phyloP scores from a whole-genome alignment of 352 stramenopile genomes.

The Elongisporangium undulatum region DNA sequence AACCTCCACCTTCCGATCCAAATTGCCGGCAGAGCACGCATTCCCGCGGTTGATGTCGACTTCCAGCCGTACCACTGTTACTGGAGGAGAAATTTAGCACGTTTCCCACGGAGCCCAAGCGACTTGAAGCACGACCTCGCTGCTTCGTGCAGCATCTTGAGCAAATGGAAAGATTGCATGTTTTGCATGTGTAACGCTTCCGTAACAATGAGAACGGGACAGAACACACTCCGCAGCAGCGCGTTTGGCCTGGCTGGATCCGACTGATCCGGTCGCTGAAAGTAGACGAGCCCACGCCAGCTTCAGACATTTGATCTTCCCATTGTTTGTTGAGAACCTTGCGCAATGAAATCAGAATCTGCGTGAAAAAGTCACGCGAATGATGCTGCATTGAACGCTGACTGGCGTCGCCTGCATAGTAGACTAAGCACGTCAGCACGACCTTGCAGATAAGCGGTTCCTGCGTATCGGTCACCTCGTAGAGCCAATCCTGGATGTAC shows the following conservation, averaged over 20 bases:
- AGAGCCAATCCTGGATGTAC: constrained; percentile 68
- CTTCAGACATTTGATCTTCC: constrained; percentile 32
- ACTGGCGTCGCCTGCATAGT: constrained; percentile 26
- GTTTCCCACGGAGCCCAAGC: not conserved
- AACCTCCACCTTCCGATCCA: constrained; percentile 17
- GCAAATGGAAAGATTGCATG: constrained; percentile 49
- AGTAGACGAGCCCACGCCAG: constrained; percentile 11
- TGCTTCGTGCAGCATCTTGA: constrained; percentile 39
- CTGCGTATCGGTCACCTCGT: constrained; percentile 55
- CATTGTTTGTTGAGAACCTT: constrained; percentile 52
- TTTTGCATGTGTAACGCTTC: constrained; percentile 49
- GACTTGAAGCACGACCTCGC: not conserved
- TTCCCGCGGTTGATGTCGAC: constrained; percentile 12
- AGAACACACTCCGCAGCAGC: constrained; percentile 55
- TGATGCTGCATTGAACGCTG: constrained; percentile 29
- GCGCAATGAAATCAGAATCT: constrained; percentile 44
- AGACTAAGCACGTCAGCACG: constrained; percentile 56
- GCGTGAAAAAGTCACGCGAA: constrained; percentile 61
- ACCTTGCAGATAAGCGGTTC: constrained; percentile 62
- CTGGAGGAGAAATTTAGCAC: not conserved
- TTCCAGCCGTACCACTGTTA: not conserved
- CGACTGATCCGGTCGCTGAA: constrained; percentile 20
- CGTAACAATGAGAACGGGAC: constrained; percentile 53
- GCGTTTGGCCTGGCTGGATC: constrained; percentile 13
- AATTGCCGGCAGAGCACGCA: constrained; percentile 67